These are phyloP conservation scores for Aegilops bicornis DNA, from an alignment of 176 grass and related monocot genomes.

Conservation along the genomic window DNA sequence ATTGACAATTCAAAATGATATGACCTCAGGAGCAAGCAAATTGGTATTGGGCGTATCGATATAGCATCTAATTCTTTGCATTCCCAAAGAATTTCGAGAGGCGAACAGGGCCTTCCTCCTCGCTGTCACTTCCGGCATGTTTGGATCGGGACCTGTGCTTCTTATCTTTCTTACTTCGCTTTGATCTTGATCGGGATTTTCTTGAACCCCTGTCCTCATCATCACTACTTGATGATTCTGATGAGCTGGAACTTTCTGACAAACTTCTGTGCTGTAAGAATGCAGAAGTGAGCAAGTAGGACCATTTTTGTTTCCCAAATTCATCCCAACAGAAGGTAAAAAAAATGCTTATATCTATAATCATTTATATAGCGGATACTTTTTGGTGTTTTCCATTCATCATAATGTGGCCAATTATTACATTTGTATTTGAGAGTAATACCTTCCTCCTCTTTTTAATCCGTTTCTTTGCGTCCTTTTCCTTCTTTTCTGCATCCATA, in stretches of 20 bases:
- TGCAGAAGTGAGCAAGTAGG: constrained; percentile 16
- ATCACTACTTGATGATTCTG: constrained; percentile 81
- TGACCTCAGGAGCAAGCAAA: background rate
- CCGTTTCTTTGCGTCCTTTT: constrained; percentile 79
- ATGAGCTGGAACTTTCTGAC: constrained; percentile 66
- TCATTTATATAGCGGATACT: background rate
- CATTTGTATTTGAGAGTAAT: constrained; percentile 17
- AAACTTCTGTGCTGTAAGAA: constrained; percentile 77
- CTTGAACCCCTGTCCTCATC: constrained; percentile 66
- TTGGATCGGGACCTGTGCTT: constrained; percentile 81
- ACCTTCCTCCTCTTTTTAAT: constrained; percentile 94
- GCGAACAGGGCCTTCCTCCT: constrained; percentile 58
- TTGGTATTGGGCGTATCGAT: background rate
- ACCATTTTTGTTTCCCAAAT: background rate
- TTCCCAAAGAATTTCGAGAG: constrained; percentile 91
- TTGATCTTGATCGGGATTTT: constrained; percentile 77
- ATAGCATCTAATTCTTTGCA: constrained; percentile 51
- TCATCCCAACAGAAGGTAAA: background rate
- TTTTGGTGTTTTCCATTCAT: background rate
- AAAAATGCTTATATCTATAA: background rate
- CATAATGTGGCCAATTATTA: background rate
- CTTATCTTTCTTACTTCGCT: constrained; percentile 78
- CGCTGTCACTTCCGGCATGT: constrained; percentile 33
- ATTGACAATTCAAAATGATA: background rate
- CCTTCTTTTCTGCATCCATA: constrained; percentile 79